Evolutionary conservation across 148 eudicot species (phyloP).

Genomic region (Persicaria maculosa): DNA sequence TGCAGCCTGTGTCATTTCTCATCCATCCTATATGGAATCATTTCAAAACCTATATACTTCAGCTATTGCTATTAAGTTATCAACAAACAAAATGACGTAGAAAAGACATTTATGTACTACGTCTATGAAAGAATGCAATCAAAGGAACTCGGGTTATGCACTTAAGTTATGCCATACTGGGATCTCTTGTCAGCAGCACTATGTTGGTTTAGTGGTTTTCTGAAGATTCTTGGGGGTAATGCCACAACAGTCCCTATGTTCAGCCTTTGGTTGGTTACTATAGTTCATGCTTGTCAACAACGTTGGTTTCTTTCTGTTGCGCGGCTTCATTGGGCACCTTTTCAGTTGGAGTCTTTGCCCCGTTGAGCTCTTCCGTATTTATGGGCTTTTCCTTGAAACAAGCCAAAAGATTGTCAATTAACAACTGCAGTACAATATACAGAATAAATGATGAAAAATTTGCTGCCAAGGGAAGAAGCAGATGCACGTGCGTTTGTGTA

Average conservation of each 20-base stretch:
- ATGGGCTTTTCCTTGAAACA: conserved; percentile 38
- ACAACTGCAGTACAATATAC: neutral
- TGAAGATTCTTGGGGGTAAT: neutral
- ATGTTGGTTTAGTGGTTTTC: neutral
- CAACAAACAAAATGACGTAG: neutral
- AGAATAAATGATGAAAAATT: neutral
- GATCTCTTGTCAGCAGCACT: neutral
- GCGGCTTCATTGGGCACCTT: conserved; percentile 23
- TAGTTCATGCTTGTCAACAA: conserved; percentile 27
- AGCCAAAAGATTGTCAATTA: neutral
- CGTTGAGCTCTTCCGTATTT: conserved; percentile 31
- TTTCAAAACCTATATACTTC: conserved; percentile 4
- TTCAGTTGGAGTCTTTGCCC: conserved; percentile 21
- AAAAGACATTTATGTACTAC: neutral
- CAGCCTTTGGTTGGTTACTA: conserved; percentile 11
- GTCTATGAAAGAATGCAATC: conserved; percentile 6
- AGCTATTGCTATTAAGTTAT: neutral
- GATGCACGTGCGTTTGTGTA: neutral
- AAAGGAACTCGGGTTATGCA: neutral
- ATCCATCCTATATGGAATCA: neutral
- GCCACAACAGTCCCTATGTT: neutral
- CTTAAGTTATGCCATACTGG: neutral
- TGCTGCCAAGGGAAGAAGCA: neutral
- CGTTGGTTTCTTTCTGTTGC: conserved; percentile 27
- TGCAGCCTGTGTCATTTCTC: neutral